phyloP scores from a whole-genome alignment of 352 stramenopile genomes.

The Phytophthora sojae region DNA sequence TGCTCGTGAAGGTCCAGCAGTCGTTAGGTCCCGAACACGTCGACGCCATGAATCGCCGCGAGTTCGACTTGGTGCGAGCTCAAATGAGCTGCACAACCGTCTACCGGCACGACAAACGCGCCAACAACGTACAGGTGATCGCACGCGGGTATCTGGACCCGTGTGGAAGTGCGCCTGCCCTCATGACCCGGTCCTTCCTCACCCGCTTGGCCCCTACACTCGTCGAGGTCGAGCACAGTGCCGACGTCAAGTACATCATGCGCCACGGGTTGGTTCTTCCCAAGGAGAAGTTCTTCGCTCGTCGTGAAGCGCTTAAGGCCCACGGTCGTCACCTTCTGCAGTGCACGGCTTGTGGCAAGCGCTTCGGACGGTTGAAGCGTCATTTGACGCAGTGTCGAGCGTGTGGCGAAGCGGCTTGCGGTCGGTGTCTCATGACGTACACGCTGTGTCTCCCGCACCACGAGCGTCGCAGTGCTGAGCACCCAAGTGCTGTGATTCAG shows the following conservation, averaged over 20 bases:
- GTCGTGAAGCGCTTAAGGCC: conserved; percentile 41
- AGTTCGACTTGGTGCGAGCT: conserved; percentile 56
- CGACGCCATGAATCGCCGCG: conserved; percentile 45
- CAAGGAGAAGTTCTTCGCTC: conserved; percentile 44
- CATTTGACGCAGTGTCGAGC: conserved; percentile 57
- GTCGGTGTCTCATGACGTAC: conserved; percentile 61
- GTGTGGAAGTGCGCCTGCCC: conserved; percentile 38
- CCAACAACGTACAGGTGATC: conserved; percentile 57
- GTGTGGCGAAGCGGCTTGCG: conserved; percentile 62
- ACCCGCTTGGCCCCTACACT: conserved; percentile 54
- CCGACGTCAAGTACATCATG: conserved; percentile 69
- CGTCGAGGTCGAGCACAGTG: conserved; percentile 52
- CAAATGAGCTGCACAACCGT: conserved; percentile 53
- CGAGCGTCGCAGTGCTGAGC: conserved; percentile 61
- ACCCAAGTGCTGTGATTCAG: conserved; percentile 69
- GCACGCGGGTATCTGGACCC: conserved; percentile 50
- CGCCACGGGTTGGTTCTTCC: conserved; percentile 46
- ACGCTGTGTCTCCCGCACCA: conserved; percentile 64
- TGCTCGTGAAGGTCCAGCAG: conserved; percentile 58
- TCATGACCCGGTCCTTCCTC: conserved; percentile 52
- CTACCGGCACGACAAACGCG: conserved; percentile 51
- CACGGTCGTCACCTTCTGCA: conserved; percentile 41
- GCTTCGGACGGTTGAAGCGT: conserved; percentile 49
- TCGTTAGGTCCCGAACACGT: conserved; percentile 44
- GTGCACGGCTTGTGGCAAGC: conserved; percentile 50